Base-by-base conservation (phyloP, 805 yeast species). In the Zygotorulaspora sp. region DNA sequence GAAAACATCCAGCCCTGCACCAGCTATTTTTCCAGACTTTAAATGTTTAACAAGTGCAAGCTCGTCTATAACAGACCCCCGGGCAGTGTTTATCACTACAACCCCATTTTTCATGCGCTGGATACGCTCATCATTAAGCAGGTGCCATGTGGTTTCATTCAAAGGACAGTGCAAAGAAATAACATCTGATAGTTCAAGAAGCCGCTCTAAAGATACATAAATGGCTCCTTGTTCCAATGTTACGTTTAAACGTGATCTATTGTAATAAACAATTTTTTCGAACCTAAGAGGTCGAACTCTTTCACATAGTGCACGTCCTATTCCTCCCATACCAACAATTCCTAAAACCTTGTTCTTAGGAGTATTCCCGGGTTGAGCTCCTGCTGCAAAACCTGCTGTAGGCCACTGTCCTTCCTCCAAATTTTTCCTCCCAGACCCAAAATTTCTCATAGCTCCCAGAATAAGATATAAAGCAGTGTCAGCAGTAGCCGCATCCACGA, bases 301-400 rank as follows among this genome's bases (percentile, higher is more conserved):
- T 48, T 77, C 77, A 41, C 84, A 67, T 38, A 84, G 77, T 21
- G 83, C 83, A 41, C 88, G 74, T 32, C 95, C 95, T 61, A 84
- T 83, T 15, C 90, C 92, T 12, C 94, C 95, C 76, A 84, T 72
- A n/a, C 95, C 95, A 41, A 80, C 67, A 44, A 84, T 80, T 27
- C 95, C 94, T 16, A 84, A 76, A 16, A 68, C 68, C 55, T 80
- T 79, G 10, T 82, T 83, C 45, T 68, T 74, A 13, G 90, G 89
- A 50, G 79, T 85, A 50, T 70, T 70, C 4, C 89, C 90, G 26
- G 75, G 60, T 6, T 76, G 71, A 0, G 78, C 55, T 13, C 83
- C 84, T 17, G 78, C 71, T 3, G 80, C 82, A 27, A 74, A 63
- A 2, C 78, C 78, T 3, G 55, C 28, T 6, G 59, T 48, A 12